Evolutionary conservation across 257 asterid genomes (phyloP), one percentile per base, ranked within the genome.

Genomic region (Mitragyna speciosa): DNA sequence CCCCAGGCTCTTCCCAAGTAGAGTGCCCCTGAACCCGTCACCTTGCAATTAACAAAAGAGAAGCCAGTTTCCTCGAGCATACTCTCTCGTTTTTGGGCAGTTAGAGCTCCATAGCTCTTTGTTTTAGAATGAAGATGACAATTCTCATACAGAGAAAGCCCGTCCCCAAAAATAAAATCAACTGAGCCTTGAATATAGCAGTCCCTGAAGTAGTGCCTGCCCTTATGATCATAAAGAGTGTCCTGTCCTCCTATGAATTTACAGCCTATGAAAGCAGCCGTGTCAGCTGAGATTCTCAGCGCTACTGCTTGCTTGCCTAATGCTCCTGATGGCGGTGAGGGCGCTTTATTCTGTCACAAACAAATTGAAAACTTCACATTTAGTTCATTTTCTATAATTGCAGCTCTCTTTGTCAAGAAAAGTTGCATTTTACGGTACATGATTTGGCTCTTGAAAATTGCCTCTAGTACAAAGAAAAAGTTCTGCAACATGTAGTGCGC

Each of bases 1-100:
- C 98, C 98, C 98, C 98, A 93, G 0, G 98, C 98, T 85, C 99
- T 90, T 66, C 99, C 99, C 79, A 95, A 70, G 73, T 92, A 95
- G 71, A 93, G 91, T 0, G 92, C 92, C 4, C 99, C 98, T 12
- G 97, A 92, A 6, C 98, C 98, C 7, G 97, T 95, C 12, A 95
- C 93, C 85, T 82, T 87, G 81, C 99, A 93, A 22, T 95, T 88
- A 12, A 93, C 89, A 33, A 95, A 93, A 10, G 99, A 95, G 88
- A 95, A 95, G 45, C 98, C 98, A 7, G 98, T 91, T 82, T 92
- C 94, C 79, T 93, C 98, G 1, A 93, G 92, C 88, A 92, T 86
- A 82, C 97, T 95, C 36, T 86, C 95, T 76, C 98, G 89, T 83
- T 92, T 93, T 82, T 93, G 99, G 36, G 99, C 99, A 7, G 98